These are phyloP conservation scores for Mycena albidolilacea DNA, from an alignment of 768 basidiomycete genomes.

Conservation along the genomic window DNA sequence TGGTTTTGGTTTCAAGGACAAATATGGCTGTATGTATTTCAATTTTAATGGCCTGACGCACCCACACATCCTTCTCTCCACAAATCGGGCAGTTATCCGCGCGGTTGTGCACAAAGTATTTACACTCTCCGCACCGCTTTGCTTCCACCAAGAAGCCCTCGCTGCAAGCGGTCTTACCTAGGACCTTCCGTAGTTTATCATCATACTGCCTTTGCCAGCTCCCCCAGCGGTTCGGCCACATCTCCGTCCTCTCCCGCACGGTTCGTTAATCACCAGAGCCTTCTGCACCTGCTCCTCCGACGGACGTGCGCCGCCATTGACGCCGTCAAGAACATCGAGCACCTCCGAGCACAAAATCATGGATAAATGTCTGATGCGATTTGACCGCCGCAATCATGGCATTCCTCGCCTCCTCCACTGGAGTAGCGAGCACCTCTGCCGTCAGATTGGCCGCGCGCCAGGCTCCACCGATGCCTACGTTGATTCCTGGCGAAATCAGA, in stretches of 20 bases:
- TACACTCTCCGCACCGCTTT: slow-evolving; percentile 10
- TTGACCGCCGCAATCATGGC: slow-evolving; percentile 18
- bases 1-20: too few species aligned
- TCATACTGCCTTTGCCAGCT: slow-evolving; percentile 25
- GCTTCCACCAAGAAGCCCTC: slow-evolving; percentile 27
- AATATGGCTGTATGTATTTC: too few species aligned
- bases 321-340: too few species aligned
- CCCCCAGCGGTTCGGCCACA: slow-evolving; percentile 23
- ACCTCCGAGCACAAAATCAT: too few species aligned
- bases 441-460: slow-evolving; percentile 25
- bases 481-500: slow-evolving; percentile 29
- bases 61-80: slow-evolving; percentile 26
- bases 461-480: slow-evolving; percentile 19
- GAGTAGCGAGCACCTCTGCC: slow-evolving; percentile 19
- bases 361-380: slow-evolving; percentile 24
- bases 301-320: too few species aligned
- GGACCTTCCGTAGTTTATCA: slow-evolving; percentile 16
- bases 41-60: too few species aligned
- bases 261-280: slow-evolving; percentile 7
- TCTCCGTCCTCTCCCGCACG: slow-evolving; percentile 11
- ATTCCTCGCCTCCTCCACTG: slow-evolving; percentile 11
- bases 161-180: slow-evolving; percentile 17
- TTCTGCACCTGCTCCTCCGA: slow-evolving; percentile 28
- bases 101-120: slow-evolving; percentile 33
- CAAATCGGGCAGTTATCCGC: slow-evolving; percentile 23